phyloP scores from a whole-genome alignment of 2,329 filamentous ascomycete species.

The Chrysoporthe cubensis region DNA sequence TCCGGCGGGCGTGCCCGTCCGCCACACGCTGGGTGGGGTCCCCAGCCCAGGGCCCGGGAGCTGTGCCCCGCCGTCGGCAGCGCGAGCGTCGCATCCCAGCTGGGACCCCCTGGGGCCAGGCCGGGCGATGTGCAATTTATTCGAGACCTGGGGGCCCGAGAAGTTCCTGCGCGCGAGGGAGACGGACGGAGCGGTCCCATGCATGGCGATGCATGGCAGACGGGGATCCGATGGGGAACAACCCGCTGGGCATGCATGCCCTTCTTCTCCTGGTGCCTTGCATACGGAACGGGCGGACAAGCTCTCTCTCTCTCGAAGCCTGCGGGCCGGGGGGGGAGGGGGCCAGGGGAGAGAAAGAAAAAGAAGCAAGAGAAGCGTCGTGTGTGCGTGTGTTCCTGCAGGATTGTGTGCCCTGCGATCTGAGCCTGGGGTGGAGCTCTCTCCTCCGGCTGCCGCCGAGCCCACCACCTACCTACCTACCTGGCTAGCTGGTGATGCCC shows the following conservation, averaged over 20 bases:
- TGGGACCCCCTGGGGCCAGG: neutral
- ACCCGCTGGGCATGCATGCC: too few species aligned
- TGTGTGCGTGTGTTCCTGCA: neutral
- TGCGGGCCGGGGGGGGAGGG: neutral
- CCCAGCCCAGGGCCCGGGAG: neutral
- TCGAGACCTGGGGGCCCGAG: conserved; percentile 10
- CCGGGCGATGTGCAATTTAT: conserved; percentile 15
- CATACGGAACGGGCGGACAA: neutral
- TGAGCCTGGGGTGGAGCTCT: conserved; percentile 1
- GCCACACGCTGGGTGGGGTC: neutral
- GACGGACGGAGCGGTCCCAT: neutral
- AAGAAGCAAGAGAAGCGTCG: neutral
- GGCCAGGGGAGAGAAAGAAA: neutral
- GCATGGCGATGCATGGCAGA: conserved; percentile 17
- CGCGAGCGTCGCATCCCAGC: conserved; percentile 15
- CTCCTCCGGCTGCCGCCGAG: neutral
- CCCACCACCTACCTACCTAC: neutral
- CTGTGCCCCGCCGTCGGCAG: conserved; percentile 8
- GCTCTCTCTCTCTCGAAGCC: too few species aligned
- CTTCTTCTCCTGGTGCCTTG: neutral
- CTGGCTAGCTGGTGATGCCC: neutral
- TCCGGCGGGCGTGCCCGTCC: neutral
- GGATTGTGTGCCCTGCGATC: neutral
- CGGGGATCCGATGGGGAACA: conserved; percentile 14
- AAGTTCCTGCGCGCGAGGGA: conserved; percentile 9